Evolutionary conservation across 1,284 basidiomycete genomes (phyloP).

Genomic region (Sparassis latifolia): DNA sequence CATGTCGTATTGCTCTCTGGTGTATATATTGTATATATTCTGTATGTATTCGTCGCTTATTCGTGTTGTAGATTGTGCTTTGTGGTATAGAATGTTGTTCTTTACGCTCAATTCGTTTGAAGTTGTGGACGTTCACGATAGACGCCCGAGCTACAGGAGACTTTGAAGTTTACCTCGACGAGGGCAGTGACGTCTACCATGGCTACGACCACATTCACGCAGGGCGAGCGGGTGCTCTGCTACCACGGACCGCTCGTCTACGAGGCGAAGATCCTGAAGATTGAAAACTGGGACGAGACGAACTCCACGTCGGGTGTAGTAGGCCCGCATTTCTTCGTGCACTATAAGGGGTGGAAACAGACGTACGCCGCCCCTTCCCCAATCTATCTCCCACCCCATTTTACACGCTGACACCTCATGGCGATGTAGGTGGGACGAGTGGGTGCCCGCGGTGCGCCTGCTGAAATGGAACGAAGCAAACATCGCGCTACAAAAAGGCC

Average conservation of each 20-base stretch:
- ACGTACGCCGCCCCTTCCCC: slow-evolving; percentile 54
- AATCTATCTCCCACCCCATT: background rate
- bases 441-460: slow-evolving; percentile 82
- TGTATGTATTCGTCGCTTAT: too few species aligned
- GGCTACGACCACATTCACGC: slow-evolving; percentile 27
- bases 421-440: slow-evolving; percentile 88
- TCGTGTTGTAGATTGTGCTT: too few species aligned
- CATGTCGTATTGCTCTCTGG: too few species aligned
- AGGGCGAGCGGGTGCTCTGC: slow-evolving; percentile 83
- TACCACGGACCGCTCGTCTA: slow-evolving; percentile 95
- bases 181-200: background rate
- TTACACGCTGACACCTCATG: background rate
- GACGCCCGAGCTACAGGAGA: too few species aligned
- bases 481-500: slow-evolving; percentile 69
- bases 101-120: too few species aligned
- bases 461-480: slow-evolving; percentile 87
- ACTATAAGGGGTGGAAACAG: slow-evolving; percentile 99
- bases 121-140: too few species aligned
- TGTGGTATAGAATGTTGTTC: too few species aligned
- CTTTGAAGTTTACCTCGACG: too few species aligned
- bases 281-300: slow-evolving; percentile 68
- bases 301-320: slow-evolving; percentile 59
- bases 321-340: slow-evolving; percentile 89
- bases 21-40: too few species aligned
- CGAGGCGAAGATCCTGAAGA: slow-evolving; percentile 89